phyloP scores from a whole-genome alignment of 805 yeast genomes.

The Candida boleticola region DNA sequence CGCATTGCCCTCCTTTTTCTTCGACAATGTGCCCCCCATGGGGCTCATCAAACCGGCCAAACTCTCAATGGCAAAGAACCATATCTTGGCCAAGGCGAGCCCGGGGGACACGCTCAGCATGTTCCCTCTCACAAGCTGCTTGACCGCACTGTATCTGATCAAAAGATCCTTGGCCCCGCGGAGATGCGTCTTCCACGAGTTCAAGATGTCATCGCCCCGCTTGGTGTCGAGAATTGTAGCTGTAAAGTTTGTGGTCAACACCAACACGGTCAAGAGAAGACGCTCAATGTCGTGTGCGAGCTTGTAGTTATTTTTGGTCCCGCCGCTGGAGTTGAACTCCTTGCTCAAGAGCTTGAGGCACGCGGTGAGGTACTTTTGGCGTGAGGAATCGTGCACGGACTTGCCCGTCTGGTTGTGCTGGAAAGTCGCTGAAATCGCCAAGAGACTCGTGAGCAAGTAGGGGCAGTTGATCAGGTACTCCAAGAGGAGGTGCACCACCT shows the following conservation, averaged over 20 bases:
- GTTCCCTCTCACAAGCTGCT: conserved; percentile 4
- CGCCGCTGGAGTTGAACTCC: conserved; percentile 32
- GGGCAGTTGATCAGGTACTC: conserved; percentile 57
- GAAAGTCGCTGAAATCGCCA: conserved; percentile 67
- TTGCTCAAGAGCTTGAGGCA: conserved; percentile 56
- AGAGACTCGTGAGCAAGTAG: conserved; percentile 59
- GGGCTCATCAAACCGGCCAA: conserved; percentile 53
- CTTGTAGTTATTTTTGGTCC: conserved; percentile 15
- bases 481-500: conserved; percentile 42
- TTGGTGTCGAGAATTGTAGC: conserved; percentile 32
- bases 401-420: conserved; percentile 39
- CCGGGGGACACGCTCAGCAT: conserved; percentile 33
- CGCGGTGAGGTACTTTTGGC: conserved; percentile 56
- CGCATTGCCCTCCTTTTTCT: too few species aligned
- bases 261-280: conserved; percentile 57
- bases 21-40: conserved; percentile 51
- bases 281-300: conserved; percentile 56
- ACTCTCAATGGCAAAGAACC: conserved; percentile 57
- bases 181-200: conserved; percentile 61
- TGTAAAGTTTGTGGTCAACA: conserved; percentile 59
- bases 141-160: conserved; percentile 41
- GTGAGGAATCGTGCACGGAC: conserved; percentile 46
- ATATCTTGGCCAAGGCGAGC: conserved; percentile 50
- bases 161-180: conserved; percentile 60
- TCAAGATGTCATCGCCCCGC: conserved; percentile 13